Conservation (phyloP, 163 green algal genomes). For the Scenedesmus sp. region DNA sequence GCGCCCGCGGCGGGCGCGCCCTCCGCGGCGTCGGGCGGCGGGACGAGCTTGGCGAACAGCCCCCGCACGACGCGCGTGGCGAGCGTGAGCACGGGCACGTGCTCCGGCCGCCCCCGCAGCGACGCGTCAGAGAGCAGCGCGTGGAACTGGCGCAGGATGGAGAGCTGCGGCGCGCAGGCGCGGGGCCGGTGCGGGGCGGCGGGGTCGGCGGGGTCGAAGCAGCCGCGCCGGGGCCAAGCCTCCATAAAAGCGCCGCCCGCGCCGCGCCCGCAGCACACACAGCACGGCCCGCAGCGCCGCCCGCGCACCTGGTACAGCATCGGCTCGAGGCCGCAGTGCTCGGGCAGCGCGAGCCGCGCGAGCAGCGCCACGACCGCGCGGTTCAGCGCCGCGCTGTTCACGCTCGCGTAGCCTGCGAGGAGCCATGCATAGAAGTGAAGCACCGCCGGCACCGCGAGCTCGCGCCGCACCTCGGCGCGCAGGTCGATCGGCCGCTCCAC, state of each 20-base stretch:
- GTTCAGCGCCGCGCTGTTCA: slow-evolving; percentile 69
- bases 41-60: slow-evolving; percentile 64
- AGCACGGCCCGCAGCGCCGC: neutral
- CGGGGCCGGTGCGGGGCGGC: neutral
- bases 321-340: slow-evolving; percentile 73
- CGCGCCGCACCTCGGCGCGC: slow-evolving; percentile 58
- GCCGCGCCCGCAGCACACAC: neutral
- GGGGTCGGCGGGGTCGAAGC: too few relatives aligned
- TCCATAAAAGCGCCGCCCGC: neutral
- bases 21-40: neutral
- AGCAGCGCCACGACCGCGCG: slow-evolving; percentile 70
- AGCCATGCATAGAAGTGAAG: slow-evolving; percentile 84
- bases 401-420: slow-evolving; percentile 65
- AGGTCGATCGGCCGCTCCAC: slow-evolving; percentile 66
- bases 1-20: neutral
- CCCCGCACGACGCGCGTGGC: slow-evolving; percentile 58
- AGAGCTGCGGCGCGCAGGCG: slow-evolving; percentile 62
- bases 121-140: slow-evolving; percentile 65
- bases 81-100: slow-evolving; percentile 61
- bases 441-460: slow-evolving; percentile 74
- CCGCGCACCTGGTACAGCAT: slow-evolving; percentile 83
- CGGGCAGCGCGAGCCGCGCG: slow-evolving; percentile 62
- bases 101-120: slow-evolving; percentile 50
- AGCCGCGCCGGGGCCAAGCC: neutral
- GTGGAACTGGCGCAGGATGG: slow-evolving; percentile 80